A percentile compares a stretch with the other conserved stretches of the same genome.
phyloP scores from a whole-genome alignment of 1,284 basidiomycete species.

The Austroboletus olivaceoglutinosus region DNA sequence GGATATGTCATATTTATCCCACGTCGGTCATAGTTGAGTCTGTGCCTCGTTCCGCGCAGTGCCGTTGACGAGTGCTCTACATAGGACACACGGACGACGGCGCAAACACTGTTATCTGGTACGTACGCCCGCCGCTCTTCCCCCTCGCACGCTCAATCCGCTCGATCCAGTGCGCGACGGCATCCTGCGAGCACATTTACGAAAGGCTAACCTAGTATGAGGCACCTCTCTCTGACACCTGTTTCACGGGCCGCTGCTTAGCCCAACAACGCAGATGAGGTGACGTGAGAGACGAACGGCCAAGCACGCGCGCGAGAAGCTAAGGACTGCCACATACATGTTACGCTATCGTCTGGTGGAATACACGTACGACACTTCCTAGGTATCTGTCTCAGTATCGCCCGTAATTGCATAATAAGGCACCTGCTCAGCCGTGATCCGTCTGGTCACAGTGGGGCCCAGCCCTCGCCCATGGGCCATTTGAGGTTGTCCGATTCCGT shows the following conservation, averaged over 20 bases:
- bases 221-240: neutral
- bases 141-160: neutral
- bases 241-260: neutral
- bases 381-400: constrained; percentile 20
- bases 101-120: constrained; percentile 39
- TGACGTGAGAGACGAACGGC: neutral
- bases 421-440: neutral
- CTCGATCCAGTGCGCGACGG: constrained; percentile 50
- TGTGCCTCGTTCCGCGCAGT: neutral
- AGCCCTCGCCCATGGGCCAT: constrained; percentile 60
- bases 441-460: constrained; percentile 44
- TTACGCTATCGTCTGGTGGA: constrained; percentile 16
- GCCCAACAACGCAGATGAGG: neutral
- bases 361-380: constrained; percentile 14
- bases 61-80: constrained; percentile 2
- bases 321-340: neutral
- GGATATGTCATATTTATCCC: constrained; percentile 55
- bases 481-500: constrained; percentile 54
- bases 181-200: constrained; percentile 53
- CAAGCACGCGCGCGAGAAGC: neutral
- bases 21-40: constrained; percentile 60
- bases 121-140: constrained; percentile 7
- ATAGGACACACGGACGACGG: constrained; percentile 46
- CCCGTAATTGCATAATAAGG: constrained; percentile 21
- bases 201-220: constrained; percentile 44